Evolutionary conservation across 176 grass and related monocot genomes (phyloP).

Genomic region (Carex myosuroides): DNA sequence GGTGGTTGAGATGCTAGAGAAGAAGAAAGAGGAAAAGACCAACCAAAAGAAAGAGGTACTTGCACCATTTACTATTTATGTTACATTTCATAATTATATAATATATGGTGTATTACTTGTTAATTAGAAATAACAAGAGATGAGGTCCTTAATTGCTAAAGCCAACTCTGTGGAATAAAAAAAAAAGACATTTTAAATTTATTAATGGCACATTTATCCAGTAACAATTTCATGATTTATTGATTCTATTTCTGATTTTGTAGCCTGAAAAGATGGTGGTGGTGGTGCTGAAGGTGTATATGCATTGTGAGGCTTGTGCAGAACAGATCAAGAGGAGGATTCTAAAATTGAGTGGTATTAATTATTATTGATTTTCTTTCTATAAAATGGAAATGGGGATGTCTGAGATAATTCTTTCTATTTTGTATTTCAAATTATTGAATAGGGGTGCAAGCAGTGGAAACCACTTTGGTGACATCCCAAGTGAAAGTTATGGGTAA

Average conservation of each 20-base stretch:
- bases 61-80: not conserved
- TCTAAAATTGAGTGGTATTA: conserved; percentile 48
- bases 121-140: not conserved
- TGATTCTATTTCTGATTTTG: not conserved
- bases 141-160: conserved; percentile 1
- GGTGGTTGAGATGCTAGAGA: not conserved
- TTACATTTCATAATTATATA: not conserved
- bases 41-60: conserved; percentile 7
- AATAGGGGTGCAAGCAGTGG: conserved; percentile 70
- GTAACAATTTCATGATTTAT: not conserved
- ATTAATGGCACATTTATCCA: not conserved
- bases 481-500: conserved; percentile 69
- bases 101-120: not conserved
- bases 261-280: conserved; percentile 30
- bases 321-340: conserved; percentile 58
- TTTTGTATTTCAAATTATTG: conserved; percentile 5
- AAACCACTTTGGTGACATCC: conserved; percentile 48
- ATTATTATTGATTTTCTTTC: not conserved
- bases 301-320: conserved; percentile 71
- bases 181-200: conserved; percentile 1
- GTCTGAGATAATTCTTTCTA: not conserved
- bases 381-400: not conserved
- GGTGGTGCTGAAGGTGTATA: conserved; percentile 36
- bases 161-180: not conserved
- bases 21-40: not conserved